Percentiles rank a stretch among this genome's conserved stretches.
phyloP scores from a whole-genome alignment of 768 basidiomycete species.

The Tulasnella sp. region DNA sequence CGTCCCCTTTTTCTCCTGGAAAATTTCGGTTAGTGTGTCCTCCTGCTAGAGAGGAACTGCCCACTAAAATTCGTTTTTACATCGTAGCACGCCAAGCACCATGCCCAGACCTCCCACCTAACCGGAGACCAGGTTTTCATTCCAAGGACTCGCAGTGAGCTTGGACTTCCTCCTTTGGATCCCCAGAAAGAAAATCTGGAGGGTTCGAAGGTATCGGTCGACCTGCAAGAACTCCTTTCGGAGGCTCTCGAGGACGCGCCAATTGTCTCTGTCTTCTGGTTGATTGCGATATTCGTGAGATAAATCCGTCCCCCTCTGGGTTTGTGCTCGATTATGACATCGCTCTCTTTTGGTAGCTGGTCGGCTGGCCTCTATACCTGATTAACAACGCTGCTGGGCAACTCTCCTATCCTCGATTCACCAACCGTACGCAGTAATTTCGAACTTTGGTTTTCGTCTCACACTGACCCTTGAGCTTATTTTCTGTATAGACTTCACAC shows the following conservation, averaged over 20 bases:
- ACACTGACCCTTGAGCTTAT: neutral
- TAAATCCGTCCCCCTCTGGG: too few relatives aligned
- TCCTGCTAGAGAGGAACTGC: neutral
- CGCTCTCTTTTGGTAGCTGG: constrained; percentile 46
- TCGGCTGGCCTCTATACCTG: constrained; percentile 83
- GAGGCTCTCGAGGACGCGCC: constrained; percentile 93
- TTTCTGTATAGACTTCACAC: constrained; percentile 65
- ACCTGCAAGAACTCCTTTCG: constrained; percentile 62
- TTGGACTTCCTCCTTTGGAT: constrained; percentile 58
- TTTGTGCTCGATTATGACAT: too few relatives aligned
- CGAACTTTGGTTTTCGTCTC: neutral
- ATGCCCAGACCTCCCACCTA: constrained; percentile 89
- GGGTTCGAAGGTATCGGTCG: constrained; percentile 56
- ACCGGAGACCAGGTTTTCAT: constrained; percentile 95
- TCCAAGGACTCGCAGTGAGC: constrained; percentile 70
- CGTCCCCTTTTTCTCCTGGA: constrained; percentile 96
- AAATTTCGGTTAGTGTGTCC: constrained; percentile 48
- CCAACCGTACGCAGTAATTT: constrained; percentile 56
- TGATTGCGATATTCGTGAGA: constrained; percentile 54
- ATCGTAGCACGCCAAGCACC: constrained; percentile 73
- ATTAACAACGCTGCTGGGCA: constrained; percentile 80
- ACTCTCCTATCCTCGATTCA: constrained; percentile 61
- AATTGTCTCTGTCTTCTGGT: constrained; percentile 50
- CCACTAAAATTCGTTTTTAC: neutral
- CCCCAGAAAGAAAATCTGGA: constrained; percentile 55